A percentile compares a stretch with the other conserved stretches of the same genome.
Conservation (phyloP, 2,329 filamentous ascomycete species). For the Ascomycota sp. region DNA sequence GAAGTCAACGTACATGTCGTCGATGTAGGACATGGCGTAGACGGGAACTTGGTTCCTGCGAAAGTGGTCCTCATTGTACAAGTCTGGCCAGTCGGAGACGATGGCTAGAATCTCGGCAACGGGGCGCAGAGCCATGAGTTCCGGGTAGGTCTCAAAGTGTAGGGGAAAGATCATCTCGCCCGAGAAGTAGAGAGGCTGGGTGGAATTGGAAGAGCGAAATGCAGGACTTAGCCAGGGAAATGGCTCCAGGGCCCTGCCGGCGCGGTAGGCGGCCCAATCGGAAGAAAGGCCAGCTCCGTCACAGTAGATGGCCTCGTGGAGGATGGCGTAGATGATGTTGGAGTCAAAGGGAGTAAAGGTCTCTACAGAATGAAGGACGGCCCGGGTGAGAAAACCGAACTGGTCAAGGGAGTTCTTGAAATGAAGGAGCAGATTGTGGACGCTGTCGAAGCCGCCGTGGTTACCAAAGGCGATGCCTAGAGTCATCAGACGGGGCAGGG, state of each 20-base stretch:
- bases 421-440: slow-evolving; percentile 56
- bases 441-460: slow-evolving; percentile 53
- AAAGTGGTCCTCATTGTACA: slow-evolving; percentile 60
- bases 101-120: slow-evolving; percentile 53
- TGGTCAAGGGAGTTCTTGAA: slow-evolving; percentile 53
- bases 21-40: slow-evolving; percentile 63
- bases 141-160: slow-evolving; percentile 63
- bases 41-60: slow-evolving; percentile 63
- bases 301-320: slow-evolving; percentile 82
- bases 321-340: slow-evolving; percentile 61
- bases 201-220: slow-evolving; percentile 4
- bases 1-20: slow-evolving; percentile 87
- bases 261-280: slow-evolving; percentile 53
- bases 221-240: slow-evolving; percentile 30
- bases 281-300: slow-evolving; percentile 41
- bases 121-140: slow-evolving; percentile 47
- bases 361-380: slow-evolving; percentile 51
- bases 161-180: slow-evolving; percentile 86
- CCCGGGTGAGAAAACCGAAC: slow-evolving; percentile 55
- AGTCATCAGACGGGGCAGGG: slow-evolving; percentile 53
- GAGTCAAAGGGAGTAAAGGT: slow-evolving; percentile 48
- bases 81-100: slow-evolving; percentile 46
- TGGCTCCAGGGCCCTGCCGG: slow-evolving; percentile 27
- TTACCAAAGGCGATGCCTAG: slow-evolving; percentile 61
- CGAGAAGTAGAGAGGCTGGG: slow-evolving; percentile 51